Conservation (phyloP, 2,329 filamentous ascomycete species). For the Epicoccum nigrum region DNA sequence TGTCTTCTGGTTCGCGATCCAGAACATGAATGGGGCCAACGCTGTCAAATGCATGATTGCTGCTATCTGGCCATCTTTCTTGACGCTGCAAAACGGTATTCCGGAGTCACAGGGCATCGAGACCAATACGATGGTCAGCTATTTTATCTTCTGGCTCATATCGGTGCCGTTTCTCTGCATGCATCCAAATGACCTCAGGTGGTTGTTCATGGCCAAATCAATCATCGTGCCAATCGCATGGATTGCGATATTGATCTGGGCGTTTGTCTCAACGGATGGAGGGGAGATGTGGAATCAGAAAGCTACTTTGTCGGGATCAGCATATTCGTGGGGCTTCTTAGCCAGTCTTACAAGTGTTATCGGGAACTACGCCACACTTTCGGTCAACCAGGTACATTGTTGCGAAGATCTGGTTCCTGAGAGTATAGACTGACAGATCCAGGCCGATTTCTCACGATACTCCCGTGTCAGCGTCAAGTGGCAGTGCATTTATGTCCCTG, state of each 20-base stretch:
- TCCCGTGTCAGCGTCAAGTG: conserved; percentile 56
- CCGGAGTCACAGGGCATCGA: conserved; percentile 60
- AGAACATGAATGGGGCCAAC: conserved; percentile 67
- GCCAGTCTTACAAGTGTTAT: conserved; percentile 58
- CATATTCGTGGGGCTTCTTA: conserved; percentile 62
- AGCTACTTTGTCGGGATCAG: conserved; percentile 54
- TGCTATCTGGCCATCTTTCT: conserved; percentile 65
- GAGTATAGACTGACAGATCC: conserved; percentile 23
- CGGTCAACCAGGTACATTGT: conserved; percentile 55
- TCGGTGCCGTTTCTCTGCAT: conserved; percentile 63
- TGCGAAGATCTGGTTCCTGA: fast-evolving
- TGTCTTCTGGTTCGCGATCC: conserved; percentile 69
- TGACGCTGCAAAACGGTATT: conserved; percentile 59
- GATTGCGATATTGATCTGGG: conserved; percentile 68
- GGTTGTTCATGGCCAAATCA: conserved; percentile 57
- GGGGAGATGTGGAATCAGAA: conserved; percentile 56
- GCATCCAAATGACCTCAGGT: conserved; percentile 60
- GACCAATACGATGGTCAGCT: conserved; percentile 61
- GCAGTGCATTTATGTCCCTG: conserved; percentile 58
- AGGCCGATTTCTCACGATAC: conserved; percentile 64
- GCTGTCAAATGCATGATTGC: conserved; percentile 58
- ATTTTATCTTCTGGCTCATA: conserved; percentile 64
- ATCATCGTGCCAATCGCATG: conserved; percentile 63
- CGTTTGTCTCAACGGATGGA: conserved; percentile 62
- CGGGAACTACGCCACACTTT: conserved; percentile 59